Conservation (phyloP, 257 asterid genomes). For the Marsdenia floribunda region DNA sequence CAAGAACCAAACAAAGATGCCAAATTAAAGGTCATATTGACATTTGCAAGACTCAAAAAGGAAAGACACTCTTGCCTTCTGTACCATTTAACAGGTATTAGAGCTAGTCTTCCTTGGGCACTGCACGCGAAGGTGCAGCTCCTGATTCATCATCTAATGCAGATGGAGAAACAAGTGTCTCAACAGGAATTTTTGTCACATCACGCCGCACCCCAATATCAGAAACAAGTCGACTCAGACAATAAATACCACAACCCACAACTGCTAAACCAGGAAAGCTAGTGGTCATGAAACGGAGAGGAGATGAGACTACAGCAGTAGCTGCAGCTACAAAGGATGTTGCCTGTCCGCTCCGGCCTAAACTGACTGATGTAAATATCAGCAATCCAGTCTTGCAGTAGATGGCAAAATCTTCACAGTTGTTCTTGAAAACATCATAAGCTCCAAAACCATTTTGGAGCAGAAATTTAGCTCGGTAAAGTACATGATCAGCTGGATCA, state of each 20-base stretch:
- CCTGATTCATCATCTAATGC: constrained; percentile 27
- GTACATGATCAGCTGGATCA: constrained; percentile 55
- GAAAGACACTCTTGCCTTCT: background rate
- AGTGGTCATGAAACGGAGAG: constrained; percentile 67
- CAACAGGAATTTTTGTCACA: constrained; percentile 70
- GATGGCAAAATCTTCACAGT: constrained; percentile 85
- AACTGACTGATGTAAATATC: constrained; percentile 40
- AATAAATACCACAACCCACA: constrained; percentile 66
- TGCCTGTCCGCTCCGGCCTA: constrained; percentile 89
- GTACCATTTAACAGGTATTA: background rate
- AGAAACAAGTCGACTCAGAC: constrained; percentile 53
- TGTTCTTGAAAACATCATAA: constrained; percentile 66
- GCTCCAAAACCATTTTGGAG: constrained; percentile 77
- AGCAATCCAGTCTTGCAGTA: constrained; percentile 92
- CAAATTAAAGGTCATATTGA: background rate
- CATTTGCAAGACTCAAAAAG: background rate
- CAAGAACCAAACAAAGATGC: background rate
- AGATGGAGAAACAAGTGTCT: constrained; percentile 49
- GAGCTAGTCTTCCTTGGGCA: constrained; percentile 24
- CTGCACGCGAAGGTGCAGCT: constrained; percentile 19
- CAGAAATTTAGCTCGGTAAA: constrained; percentile 69
- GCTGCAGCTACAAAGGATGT: constrained; percentile 63
- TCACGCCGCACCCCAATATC: constrained; percentile 86
- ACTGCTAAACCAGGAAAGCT: constrained; percentile 50
- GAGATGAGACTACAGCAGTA: constrained; percentile 56